Evolutionary conservation across 1,284 basidiomycete genomes (phyloP).

Genomic region (Pascua sp.): DNA sequence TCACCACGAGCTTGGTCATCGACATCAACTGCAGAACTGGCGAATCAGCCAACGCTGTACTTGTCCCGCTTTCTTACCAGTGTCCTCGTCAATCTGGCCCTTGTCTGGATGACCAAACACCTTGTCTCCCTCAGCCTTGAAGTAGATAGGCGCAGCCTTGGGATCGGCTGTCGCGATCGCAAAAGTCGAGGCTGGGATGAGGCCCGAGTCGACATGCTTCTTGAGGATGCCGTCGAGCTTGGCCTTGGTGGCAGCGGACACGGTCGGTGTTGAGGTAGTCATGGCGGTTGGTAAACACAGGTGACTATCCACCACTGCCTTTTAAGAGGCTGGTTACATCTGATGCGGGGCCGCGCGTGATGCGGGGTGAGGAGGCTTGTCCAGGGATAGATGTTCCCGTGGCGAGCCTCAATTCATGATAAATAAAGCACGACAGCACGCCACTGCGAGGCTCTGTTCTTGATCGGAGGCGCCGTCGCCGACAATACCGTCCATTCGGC

Average conservation of each 20-base stretch:
- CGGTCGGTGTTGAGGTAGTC: slow-evolving; percentile 2
- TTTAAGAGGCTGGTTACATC: too few species aligned
- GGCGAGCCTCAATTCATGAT: too few species aligned
- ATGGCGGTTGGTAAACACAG: not conserved
- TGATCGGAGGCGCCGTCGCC: too few species aligned
- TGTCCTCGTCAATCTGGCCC: slow-evolving; percentile 31
- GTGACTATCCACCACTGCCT: too few species aligned
- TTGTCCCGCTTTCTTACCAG: slow-evolving; percentile 31
- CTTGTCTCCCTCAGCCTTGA: slow-evolving; percentile 27
- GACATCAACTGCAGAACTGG: slow-evolving; percentile 37
- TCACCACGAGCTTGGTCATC: slow-evolving; percentile 34
- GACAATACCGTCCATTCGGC: too few species aligned
- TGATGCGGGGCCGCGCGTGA: too few species aligned
- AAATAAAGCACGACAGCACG: too few species aligned
- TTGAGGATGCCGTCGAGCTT: slow-evolving; percentile 26
- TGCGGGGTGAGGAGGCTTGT: too few species aligned
- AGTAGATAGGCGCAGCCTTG: slow-evolving; percentile 20
- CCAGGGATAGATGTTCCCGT: too few species aligned
- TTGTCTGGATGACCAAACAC: slow-evolving; percentile 25
- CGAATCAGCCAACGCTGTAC: too few species aligned
- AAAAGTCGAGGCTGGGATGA: slow-evolving; percentile 32
- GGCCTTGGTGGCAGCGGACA: slow-evolving; percentile 15
- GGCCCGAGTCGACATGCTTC: slow-evolving; percentile 13
- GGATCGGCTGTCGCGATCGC: slow-evolving; percentile 24
- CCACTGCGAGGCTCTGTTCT: too few species aligned